Percentiles rank a stretch among this genome's conserved stretches.
Evolutionary conservation across 176 grass and related monocot species (phyloP).

Genomic region (Oryza rufipogon): DNA sequence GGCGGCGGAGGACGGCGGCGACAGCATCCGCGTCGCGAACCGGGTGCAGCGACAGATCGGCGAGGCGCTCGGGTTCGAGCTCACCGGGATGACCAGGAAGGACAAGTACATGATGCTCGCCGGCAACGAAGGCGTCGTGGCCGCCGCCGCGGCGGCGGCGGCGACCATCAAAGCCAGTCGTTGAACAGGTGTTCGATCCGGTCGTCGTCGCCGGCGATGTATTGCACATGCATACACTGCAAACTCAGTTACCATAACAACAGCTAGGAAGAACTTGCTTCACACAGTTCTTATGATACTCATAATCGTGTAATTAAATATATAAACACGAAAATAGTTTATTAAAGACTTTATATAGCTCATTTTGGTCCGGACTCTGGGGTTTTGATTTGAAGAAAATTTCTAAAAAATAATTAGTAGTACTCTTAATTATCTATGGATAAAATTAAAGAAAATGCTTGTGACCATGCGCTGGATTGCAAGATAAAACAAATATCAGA

Average conservation of each 20-base stretch:
- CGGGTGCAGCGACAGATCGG: slow-evolving; percentile 52
- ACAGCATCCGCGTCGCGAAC: slow-evolving; percentile 61
- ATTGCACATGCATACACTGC: not conserved
- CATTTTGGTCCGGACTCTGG: too few relatives aligned
- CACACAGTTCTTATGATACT: not conserved
- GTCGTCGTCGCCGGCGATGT: not conserved
- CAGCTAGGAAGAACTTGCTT: not conserved
- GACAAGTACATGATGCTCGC: slow-evolving; percentile 69
- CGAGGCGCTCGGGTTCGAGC: slow-evolving; percentile 51
- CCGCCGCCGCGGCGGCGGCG: not conserved
- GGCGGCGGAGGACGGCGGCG: not conserved
- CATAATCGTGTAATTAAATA: not conserved
- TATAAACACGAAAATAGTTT: too few relatives aligned
- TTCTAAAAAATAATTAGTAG: too few relatives aligned
- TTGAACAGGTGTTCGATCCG: not conserved
- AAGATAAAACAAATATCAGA: too few relatives aligned
- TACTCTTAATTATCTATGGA: too few relatives aligned
- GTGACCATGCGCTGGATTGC: too few relatives aligned
- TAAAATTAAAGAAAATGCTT: too few relatives aligned
- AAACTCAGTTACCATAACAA: not conserved
- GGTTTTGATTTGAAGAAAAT: too few relatives aligned
- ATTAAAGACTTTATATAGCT: too few relatives aligned
- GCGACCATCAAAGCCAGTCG: not conserved
- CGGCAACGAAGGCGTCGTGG: slow-evolving; percentile 60
- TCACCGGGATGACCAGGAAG: slow-evolving; percentile 56